A percentile compares a stretch with the other conserved stretches of the same genome.
phyloP scores from a whole-genome alignment of 1,284 basidiomycete species.

The Naganishia liquefaciens region DNA sequence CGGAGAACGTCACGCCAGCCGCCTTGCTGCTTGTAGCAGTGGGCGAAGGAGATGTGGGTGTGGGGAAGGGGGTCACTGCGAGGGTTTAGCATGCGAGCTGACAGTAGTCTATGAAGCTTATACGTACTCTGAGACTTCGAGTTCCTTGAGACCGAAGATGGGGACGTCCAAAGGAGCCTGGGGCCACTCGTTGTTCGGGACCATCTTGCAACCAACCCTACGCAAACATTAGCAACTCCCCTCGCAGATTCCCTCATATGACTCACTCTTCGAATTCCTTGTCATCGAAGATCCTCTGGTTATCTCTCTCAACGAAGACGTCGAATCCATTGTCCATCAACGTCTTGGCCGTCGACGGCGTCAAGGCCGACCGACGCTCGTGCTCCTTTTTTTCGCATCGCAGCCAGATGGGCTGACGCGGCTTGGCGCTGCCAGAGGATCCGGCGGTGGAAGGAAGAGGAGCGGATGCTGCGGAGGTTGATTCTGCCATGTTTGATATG shows the following conservation, averaged over 20 bases:
- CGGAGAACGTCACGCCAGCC: conserved; percentile 88
- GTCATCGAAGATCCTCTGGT: conserved; percentile 94
- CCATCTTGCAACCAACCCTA: conserved; percentile 87
- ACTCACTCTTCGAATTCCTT: conserved; percentile 87
- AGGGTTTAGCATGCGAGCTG: not conserved
- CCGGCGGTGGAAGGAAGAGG: conserved; percentile 39
- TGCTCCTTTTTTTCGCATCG: conserved; percentile 94
- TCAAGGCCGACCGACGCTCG: conserved; percentile 90
- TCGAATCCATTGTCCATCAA: conserved; percentile 90
- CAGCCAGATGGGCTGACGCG: conserved; percentile 67
- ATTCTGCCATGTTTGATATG: conserved; percentile 29
- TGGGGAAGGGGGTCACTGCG: conserved; percentile 71
- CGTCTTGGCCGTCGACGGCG: conserved; percentile 85
- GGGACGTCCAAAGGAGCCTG: conserved; percentile 67
- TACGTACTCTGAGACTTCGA: conserved; percentile 68
- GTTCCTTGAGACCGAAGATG: conserved; percentile 96
- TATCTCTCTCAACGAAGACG: conserved; percentile 88
- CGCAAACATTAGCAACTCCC: conserved; percentile 20
- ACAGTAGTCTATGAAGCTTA: not conserved
- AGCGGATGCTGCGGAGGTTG: conserved; percentile 32
- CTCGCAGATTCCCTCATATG: conserved; percentile 10
- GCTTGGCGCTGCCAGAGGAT: conserved; percentile 45
- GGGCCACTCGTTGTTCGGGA: conserved; percentile 87
- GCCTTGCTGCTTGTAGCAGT: conserved; percentile 96
- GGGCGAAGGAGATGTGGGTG: conserved; percentile 98